Conservation (phyloP, 2,329 filamentous ascomycete genomes). For the Elsinoe fawcettii region DNA sequence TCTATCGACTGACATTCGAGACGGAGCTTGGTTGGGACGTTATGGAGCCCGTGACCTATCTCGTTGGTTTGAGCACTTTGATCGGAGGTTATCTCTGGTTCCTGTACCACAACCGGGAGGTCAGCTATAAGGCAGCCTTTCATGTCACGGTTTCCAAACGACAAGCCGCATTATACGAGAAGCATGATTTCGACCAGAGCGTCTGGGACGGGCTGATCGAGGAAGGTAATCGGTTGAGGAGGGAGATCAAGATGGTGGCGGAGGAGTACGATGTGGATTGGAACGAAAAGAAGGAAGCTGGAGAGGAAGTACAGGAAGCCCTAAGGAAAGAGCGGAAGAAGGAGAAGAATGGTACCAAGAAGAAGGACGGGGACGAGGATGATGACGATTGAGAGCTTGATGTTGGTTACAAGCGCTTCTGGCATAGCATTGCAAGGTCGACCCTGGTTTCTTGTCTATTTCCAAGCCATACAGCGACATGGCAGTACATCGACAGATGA, state of each 20-base stretch:
- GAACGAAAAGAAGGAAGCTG: slow-evolving; percentile 60
- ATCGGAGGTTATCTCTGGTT: slow-evolving; percentile 94
- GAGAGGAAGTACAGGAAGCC: slow-evolving; percentile 49
- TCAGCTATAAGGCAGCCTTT: slow-evolving; percentile 78
- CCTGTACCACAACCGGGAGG: slow-evolving; percentile 81
- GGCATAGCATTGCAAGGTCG: neutral
- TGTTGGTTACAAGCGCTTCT: neutral
- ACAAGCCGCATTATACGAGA: slow-evolving; percentile 68
- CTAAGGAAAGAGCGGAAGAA: slow-evolving; percentile 43
- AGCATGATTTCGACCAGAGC: slow-evolving; percentile 64
- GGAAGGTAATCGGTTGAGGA: slow-evolving; percentile 67
- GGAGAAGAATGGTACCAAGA: slow-evolving; percentile 31
- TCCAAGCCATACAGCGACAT: neutral
- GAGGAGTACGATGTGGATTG: slow-evolving; percentile 86
- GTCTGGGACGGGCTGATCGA: slow-evolving; percentile 73
- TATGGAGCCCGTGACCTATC: slow-evolving; percentile 84
- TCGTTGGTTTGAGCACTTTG: slow-evolving; percentile 75
- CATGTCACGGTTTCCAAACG: slow-evolving; percentile 76
- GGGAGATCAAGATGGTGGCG: slow-evolving; percentile 72
- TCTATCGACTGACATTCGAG: slow-evolving; percentile 60
- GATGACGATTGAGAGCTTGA: slow-evolving; percentile 24
- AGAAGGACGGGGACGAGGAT: slow-evolving; percentile 29
- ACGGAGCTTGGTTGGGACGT: slow-evolving; percentile 83
- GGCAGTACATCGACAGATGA: slow-evolving; percentile 10
- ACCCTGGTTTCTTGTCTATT: neutral